Percentiles rank a stretch among this genome's conserved stretches.
phyloP scores from a whole-genome alignment of 805 yeast species.

The Kuraishia hungarica region DNA sequence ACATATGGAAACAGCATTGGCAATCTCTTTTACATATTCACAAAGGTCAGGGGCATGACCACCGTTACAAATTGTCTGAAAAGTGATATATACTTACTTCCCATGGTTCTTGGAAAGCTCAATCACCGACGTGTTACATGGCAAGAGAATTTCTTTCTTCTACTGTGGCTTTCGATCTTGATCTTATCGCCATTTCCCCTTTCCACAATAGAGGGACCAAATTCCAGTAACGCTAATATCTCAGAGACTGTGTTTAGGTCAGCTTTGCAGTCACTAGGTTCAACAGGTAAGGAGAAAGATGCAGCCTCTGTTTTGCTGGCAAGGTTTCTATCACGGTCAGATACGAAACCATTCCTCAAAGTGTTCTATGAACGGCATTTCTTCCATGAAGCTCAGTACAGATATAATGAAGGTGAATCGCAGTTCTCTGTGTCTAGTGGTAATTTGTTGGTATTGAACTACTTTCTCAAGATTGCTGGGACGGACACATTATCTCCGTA shows the following conservation, averaged over 20 bases:
- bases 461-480: constrained; percentile 12
- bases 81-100: constrained; percentile 46
- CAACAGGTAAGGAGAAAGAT: constrained; percentile 50
- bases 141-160: constrained; percentile 39
- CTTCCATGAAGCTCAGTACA: not conserved
- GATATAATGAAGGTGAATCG: not conserved
- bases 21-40: constrained; percentile 44
- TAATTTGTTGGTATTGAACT: constrained; percentile 13
- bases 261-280: constrained; percentile 23
- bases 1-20: constrained; percentile 10
- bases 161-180: constrained; percentile 68
- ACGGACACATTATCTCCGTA: constrained; percentile 2
- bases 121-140: constrained; percentile 21
- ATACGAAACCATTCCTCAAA: constrained; percentile 19
- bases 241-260: constrained; percentile 26
- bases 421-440: constrained; percentile 6
- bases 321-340: constrained; percentile 43
- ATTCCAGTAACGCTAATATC: constrained; percentile 17
- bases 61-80: constrained; percentile 48
- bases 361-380: constrained; percentile 12
- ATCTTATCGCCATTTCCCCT: constrained; percentile 71
- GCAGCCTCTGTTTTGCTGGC: constrained; percentile 45
- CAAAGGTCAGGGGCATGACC: constrained; percentile 63
- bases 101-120: constrained; percentile 22
- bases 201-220: constrained; percentile 19